Conservation (phyloP, 2,329 filamentous ascomycete genomes). For the Zymoseptoria crescenta region DNA sequence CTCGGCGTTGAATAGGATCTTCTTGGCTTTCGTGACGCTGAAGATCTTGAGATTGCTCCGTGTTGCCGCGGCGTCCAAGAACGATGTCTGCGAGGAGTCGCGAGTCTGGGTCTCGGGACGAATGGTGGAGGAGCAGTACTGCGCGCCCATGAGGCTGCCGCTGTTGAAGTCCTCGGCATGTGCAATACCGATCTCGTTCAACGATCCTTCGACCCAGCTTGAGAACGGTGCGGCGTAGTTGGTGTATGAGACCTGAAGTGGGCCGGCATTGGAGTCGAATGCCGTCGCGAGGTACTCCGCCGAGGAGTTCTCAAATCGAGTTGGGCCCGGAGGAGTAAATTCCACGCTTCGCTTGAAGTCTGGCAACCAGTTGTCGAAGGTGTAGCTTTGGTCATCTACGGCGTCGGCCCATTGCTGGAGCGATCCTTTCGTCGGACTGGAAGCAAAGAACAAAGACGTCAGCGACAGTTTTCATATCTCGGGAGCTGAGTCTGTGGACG, state of each 20-base stretch:
- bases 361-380: slow-evolving; percentile 24
- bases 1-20: slow-evolving; percentile 24
- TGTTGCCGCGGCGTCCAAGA: slow-evolving; percentile 20
- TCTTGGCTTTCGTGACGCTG: slow-evolving; percentile 20
- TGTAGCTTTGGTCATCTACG: slow-evolving; percentile 29
- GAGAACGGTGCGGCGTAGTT: slow-evolving; percentile 13
- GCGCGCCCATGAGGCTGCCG: slow-evolving; percentile 10
- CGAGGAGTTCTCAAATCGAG: slow-evolving; percentile 7
- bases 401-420: slow-evolving; percentile 24
- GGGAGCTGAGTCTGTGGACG: not conserved
- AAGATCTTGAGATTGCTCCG: slow-evolving; percentile 28
- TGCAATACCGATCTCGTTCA: slow-evolving; percentile 11
- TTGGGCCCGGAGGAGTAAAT: slow-evolving; percentile 14
- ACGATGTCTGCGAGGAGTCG: slow-evolving; percentile 20
- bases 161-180: slow-evolving; percentile 10
- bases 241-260: slow-evolving; percentile 29
- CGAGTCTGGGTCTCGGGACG: slow-evolving; percentile 14
- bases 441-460: not conserved
- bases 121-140: slow-evolving; percentile 13
- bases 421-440: slow-evolving; percentile 2
- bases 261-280: slow-evolving; percentile 19
- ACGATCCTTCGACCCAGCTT: slow-evolving; percentile 5
- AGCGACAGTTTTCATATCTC: not conserved
- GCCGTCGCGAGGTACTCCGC: slow-evolving; percentile 5
- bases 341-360: slow-evolving; percentile 21